These are phyloP conservation scores for Westerdykella aurantiaca DNA, from an alignment of 2,329 filamentous ascomycete genomes.

Conservation along the genomic window DNA sequence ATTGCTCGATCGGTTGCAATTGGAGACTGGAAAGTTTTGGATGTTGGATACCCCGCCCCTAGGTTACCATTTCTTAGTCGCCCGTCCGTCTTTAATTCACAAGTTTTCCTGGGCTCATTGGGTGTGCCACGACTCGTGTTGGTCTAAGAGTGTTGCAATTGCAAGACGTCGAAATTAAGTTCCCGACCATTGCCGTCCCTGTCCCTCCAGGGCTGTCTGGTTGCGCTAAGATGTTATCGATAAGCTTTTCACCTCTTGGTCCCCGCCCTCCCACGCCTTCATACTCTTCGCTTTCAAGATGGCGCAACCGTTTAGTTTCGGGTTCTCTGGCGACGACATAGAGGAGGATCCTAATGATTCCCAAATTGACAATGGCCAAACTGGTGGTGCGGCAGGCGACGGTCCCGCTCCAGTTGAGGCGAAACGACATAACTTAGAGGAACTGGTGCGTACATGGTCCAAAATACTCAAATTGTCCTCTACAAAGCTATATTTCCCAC, in stretches of 20 bases:
- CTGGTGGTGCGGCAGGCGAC: conserved; percentile 3
- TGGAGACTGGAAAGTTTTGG: too few species aligned
- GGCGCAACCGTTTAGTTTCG: conserved; percentile 47
- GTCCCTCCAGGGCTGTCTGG: too few species aligned
- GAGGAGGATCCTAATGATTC: conserved; percentile 43
- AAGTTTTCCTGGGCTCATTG: too few species aligned
- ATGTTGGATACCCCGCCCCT: too few species aligned
- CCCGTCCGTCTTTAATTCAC: too few species aligned
- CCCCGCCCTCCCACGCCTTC: neutral
- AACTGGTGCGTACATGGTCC: conserved; percentile 40
- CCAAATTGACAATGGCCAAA: conserved; percentile 2
- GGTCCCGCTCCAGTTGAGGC: conserved; percentile 33
- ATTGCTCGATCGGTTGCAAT: too few species aligned
- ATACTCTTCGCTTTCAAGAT: conserved; percentile 10
- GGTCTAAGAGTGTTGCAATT: too few species aligned
- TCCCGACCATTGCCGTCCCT: too few species aligned
- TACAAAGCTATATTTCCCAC: neutral
- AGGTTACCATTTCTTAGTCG: too few species aligned
- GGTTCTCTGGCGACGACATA: conserved; percentile 56
- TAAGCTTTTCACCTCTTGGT: neutral
- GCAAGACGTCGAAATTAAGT: too few species aligned
- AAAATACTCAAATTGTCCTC: neutral
- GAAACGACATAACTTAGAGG: conserved; percentile 41
- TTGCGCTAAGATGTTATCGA: neutral
- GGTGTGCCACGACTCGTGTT: too few species aligned